Percentiles rank a stretch among this genome's conserved stretches.
Evolutionary conservation across 2,329 filamentous ascomycete species (phyloP).

Genomic region (Celoporthe dispersa): DNA sequence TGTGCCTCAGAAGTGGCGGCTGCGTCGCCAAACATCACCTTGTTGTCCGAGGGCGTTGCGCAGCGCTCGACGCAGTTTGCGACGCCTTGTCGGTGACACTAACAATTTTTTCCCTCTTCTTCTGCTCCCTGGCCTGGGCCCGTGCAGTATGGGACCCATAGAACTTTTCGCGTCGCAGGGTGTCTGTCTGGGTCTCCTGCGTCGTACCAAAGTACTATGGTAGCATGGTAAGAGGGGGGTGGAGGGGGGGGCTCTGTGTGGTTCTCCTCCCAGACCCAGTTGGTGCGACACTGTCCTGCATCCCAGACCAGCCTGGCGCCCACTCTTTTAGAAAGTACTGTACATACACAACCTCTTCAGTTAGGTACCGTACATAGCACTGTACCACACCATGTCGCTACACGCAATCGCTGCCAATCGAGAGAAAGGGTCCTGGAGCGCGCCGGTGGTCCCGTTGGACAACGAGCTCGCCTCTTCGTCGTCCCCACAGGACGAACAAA

Average conservation of each 20-base stretch:
- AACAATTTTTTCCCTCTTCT: slow-evolving; percentile 13
- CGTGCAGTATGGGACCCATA: neutral
- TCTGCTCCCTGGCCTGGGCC: neutral
- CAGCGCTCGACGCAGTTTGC: neutral
- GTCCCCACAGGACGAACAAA: neutral
- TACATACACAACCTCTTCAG: neutral
- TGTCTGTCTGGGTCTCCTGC: neutral
- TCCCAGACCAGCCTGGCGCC: neutral
- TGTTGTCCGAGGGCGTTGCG: neutral
- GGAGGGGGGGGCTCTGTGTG: no score
- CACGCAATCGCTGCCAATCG: neutral
- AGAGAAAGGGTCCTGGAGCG: neutral
- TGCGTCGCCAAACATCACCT: slow-evolving; percentile 2
- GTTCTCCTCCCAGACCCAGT: neutral
- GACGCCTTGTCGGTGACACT: slow-evolving; percentile 16
- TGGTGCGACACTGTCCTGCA: slow-evolving; percentile 1
- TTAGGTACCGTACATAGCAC: neutral
- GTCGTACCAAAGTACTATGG: neutral
- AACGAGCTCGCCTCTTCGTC: neutral
- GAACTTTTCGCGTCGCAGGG: neutral
- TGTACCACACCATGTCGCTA: neutral
- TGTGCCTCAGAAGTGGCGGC: neutral
- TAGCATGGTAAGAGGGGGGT: neutral
- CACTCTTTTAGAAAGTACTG: slow-evolving; percentile 1
- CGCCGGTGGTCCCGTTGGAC: neutral